Evolutionary conservation across 345 rosid species (phyloP).

Genomic region (Crucihimalaya himalaica): DNA sequence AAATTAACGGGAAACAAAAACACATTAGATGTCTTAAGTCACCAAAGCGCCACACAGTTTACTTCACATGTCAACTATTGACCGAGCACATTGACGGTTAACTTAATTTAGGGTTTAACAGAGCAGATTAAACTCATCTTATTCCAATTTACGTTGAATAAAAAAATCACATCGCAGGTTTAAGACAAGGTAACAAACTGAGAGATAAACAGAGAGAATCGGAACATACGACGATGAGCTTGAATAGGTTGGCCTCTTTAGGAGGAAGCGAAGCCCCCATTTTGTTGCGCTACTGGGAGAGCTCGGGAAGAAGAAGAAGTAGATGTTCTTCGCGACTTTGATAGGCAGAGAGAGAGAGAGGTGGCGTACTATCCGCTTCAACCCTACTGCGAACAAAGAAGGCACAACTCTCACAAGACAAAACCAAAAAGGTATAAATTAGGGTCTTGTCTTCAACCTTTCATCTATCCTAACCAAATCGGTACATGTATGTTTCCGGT

Average conservation of each 20-base stretch:
- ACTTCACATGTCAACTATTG: slow-evolving; percentile 14
- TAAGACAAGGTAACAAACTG: not conserved
- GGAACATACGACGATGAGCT: slow-evolving; percentile 94
- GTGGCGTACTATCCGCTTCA: slow-evolving; percentile 82
- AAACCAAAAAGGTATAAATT: slow-evolving; percentile 30
- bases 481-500: slow-evolving; percentile 19
- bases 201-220: slow-evolving; percentile 30
- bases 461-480: slow-evolving; percentile 31
- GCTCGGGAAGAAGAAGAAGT: slow-evolving; percentile 30
- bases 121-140: slow-evolving; percentile 1
- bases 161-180: slow-evolving; percentile 7
- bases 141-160: not conserved
- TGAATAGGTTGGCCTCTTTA: slow-evolving; percentile 99
- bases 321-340: slow-evolving; percentile 20
- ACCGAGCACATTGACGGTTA: slow-evolving; percentile 21
- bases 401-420: slow-evolving; percentile 15
- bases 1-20: not conserved
- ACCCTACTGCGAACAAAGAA: slow-evolving; percentile 60
- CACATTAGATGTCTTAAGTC: not conserved
- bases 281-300: slow-evolving; percentile 25
- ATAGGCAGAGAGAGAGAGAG: slow-evolving; percentile 1
- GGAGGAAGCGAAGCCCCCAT: slow-evolving; percentile 99
- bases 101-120: slow-evolving; percentile 34
- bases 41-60: not conserved
- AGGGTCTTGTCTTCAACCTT: slow-evolving; percentile 34